These are phyloP conservation scores for Isabelozyma pseudorhagii DNA, from an alignment of 805 yeast genomes.

Conservation along the genomic window DNA sequence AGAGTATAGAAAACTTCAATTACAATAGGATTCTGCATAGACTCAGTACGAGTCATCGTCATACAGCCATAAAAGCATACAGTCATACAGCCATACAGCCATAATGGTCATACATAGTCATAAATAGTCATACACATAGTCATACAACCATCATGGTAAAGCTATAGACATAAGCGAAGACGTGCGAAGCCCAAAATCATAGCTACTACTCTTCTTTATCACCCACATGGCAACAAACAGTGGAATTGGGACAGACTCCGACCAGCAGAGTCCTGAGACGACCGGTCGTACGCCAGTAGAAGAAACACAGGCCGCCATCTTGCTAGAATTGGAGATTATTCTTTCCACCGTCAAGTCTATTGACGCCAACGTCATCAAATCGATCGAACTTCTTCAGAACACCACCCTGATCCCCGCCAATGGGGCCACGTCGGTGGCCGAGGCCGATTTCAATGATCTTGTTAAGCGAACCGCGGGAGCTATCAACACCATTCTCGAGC, in stretches of 20 bases:
- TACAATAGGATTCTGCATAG: neutral
- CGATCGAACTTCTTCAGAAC: slow-evolving; percentile 18
- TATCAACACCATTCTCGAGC: slow-evolving; percentile 13
- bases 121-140: too few relatives aligned
- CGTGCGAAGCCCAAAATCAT: too few relatives aligned
- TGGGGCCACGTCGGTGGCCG: neutral
- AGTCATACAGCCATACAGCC: neutral
- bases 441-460: slow-evolving; percentile 10
- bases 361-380: slow-evolving; percentile 20
- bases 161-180: too few relatives aligned
- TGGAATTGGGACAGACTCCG: too few relatives aligned
- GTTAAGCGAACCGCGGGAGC: slow-evolving; percentile 14
- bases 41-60: neutral
- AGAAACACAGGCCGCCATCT: slow-evolving; percentile 20
- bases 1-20: slow-evolving; percentile 1
- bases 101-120: too few relatives aligned
- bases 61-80: neutral
- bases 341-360: slow-evolving; percentile 28
- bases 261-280: too few relatives aligned
- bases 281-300: neutral
- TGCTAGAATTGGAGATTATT: slow-evolving; percentile 33
- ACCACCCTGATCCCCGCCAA: neutral
- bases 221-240: too few relatives aligned
- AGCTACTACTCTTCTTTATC: too few relatives aligned
- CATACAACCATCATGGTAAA: too few relatives aligned